A percentile compares a stretch with the other conserved stretches of the same genome.
Conservation (phyloP, 2,329 filamentous ascomycete species). For the Hypoxylon sp. region DNA sequence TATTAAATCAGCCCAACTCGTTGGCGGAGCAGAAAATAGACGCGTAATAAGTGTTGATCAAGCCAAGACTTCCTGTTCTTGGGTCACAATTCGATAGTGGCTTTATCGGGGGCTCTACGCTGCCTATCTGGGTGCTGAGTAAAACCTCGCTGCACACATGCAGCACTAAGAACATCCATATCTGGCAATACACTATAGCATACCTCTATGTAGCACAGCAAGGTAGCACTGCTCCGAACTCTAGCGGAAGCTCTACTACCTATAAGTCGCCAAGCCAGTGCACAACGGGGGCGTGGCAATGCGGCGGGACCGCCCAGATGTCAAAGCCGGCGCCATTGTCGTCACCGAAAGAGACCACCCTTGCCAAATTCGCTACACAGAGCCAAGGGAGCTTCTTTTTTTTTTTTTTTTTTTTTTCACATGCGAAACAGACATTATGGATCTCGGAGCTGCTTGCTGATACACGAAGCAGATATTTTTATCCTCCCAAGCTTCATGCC, state of each 20-base stretch:
- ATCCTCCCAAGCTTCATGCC: constrained; percentile 35
- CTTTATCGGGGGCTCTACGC: constrained; percentile 16
- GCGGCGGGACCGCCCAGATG: constrained; percentile 23
- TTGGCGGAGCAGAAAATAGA: constrained; percentile 19
- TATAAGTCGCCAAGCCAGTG: neutral
- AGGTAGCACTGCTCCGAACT: neutral
- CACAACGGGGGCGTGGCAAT: constrained; percentile 15
- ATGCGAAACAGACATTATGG: constrained; percentile 45
- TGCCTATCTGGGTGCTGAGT: neutral
- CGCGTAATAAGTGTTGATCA: constrained; percentile 33
- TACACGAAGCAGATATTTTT: constrained; percentile 38
- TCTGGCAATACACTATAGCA: neutral
- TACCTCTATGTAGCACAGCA: neutral
- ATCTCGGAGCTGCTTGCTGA: constrained; percentile 35
- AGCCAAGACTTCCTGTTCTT: constrained; percentile 30
- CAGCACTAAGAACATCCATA: neutral
- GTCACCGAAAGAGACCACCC: constrained; percentile 33
- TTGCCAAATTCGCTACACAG: constrained; percentile 8
- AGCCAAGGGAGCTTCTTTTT: neutral
- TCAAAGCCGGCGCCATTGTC: constrained; percentile 36
- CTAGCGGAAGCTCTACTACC: neutral
- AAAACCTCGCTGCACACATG: constrained; percentile 5
- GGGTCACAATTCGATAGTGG: constrained; percentile 32
- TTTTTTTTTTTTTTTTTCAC: constrained; percentile 28
- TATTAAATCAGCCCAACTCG: constrained; percentile 8